Evolutionary conservation across 495 filamentous ascomycete species (phyloP).

Genomic region (Trichoderma virens): DNA sequence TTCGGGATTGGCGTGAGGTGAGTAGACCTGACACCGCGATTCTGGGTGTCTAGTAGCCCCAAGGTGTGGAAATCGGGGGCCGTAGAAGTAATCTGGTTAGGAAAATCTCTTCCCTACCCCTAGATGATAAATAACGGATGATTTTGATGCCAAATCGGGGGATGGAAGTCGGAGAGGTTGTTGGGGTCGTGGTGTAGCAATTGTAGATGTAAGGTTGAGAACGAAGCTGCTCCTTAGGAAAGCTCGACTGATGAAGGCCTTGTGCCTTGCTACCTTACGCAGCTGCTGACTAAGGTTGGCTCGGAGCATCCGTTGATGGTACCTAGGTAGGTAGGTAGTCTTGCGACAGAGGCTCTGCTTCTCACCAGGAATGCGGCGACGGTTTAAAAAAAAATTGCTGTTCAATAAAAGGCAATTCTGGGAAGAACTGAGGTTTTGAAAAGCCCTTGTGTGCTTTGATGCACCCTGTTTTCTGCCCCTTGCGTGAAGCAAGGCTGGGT

Average conservation of each 20-base stretch:
- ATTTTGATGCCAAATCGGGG: neutral
- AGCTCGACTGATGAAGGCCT: neutral
- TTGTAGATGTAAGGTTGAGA: neutral
- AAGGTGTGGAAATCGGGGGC: neutral
- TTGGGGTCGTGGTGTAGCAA: neutral
- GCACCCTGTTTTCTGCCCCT: neutral
- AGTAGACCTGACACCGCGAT: neutral
- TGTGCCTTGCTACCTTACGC: neutral
- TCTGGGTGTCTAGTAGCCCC: neutral
- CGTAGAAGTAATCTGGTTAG: neutral
- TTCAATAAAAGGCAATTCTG: no score
- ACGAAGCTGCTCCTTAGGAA: conserved; percentile 2
- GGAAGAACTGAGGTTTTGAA: neutral
- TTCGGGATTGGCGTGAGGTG: neutral
- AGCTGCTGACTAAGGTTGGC: neutral
- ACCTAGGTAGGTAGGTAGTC: neutral
- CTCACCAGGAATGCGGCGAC: neutral
- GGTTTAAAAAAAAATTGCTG: neutral
- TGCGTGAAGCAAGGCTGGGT: neutral
- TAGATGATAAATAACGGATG: neutral
- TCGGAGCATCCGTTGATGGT: no score
- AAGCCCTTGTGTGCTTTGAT: neutral
- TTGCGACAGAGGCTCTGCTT: neutral
- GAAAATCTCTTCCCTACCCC: neutral
- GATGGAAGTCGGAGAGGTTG: neutral